Conservation (phyloP, 768 basidiomycete genomes). For the Auriscalpium orientale region DNA sequence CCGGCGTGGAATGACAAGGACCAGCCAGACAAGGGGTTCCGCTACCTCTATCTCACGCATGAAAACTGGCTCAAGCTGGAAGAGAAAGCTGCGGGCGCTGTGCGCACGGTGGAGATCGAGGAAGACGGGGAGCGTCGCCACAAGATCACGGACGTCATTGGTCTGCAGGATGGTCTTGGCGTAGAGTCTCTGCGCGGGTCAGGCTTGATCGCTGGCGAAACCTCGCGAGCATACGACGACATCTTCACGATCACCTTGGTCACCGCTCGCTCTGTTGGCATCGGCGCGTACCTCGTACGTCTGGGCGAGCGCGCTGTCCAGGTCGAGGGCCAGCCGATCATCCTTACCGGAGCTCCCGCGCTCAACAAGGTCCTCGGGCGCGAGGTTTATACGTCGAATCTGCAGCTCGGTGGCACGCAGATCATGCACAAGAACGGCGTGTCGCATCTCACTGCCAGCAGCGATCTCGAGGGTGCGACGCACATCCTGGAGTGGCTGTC, state of each 20-base stretch:
- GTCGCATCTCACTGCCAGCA: constrained; percentile 90
- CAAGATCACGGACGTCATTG: constrained; percentile 95
- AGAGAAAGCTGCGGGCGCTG: constrained; percentile 72
- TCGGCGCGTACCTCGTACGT: constrained; percentile 97
- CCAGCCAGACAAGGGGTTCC: constrained; percentile 90
- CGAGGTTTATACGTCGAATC: constrained; percentile 96
- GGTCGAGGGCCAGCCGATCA: constrained; percentile 98
- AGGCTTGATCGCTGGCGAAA: constrained; percentile 97
- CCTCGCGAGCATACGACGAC: constrained; percentile 96
- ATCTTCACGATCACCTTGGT: constrained; percentile 99
- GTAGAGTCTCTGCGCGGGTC: constrained; percentile 95
- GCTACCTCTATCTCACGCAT: constrained; percentile 91
- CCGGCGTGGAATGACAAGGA: constrained; percentile 81
- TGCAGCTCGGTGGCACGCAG: constrained; percentile 99
- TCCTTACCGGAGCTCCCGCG: constrained; percentile 92
- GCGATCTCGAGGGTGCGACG: constrained; percentile 91
- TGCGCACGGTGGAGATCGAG: constrained; percentile 78
- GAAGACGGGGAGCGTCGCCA: constrained; percentile 82
- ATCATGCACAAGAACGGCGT: constrained; percentile 99
- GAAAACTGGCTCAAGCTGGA: constrained; percentile 86
- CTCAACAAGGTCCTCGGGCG: constrained; percentile 98
- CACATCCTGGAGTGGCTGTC: constrained; percentile 94
- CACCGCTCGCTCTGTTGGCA: constrained; percentile 97
- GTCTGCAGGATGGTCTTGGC: constrained; percentile 94
- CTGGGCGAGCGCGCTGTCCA: constrained; percentile 97